Evolutionary conservation across 805 yeast species (phyloP).

Genomic region (Saccharomyces eubayanus): DNA sequence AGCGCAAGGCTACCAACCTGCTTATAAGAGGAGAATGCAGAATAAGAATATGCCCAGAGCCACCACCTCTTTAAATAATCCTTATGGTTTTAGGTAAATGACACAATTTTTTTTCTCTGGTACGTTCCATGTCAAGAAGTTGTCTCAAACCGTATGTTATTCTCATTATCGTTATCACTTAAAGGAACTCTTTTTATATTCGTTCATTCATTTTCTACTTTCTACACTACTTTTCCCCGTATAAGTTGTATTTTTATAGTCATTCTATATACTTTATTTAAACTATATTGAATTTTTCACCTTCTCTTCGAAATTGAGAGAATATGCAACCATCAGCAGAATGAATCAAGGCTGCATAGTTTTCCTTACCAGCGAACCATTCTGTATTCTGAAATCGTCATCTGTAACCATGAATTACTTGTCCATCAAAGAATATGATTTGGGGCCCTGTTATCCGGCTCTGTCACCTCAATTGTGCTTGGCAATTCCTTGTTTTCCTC

Average conservation of each 20-base stretch:
- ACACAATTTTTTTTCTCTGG: background rate
- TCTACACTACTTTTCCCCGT: background rate
- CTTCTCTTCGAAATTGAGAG: background rate
- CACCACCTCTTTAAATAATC: constrained; percentile 37
- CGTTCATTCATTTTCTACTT: background rate
- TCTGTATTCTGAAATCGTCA: background rate
- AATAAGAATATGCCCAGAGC: constrained; percentile 35
- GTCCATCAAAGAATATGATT: background rate
- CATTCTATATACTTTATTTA: constrained; percentile 1
- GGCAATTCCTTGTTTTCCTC: background rate
- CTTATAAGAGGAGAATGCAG: constrained; percentile 33
- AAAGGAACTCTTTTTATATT: background rate
- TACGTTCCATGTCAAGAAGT: background rate
- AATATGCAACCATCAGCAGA: background rate
- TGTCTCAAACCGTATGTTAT: background rate
- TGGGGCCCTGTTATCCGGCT: background rate
- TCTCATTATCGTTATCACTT: background rate
- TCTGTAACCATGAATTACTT: background rate
- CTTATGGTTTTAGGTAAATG: constrained; percentile 35
- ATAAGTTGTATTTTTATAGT: background rate
- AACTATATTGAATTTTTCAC: background rate
- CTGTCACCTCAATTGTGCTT: background rate
- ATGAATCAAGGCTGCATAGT: background rate
- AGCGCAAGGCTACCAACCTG: constrained; percentile 30
- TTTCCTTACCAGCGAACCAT: background rate